A percentile compares a stretch with the other conserved stretches of the same genome.
Evolutionary conservation across 2,329 filamentous ascomycete genomes (phyloP).

Genomic region (Botrytis porri): DNA sequence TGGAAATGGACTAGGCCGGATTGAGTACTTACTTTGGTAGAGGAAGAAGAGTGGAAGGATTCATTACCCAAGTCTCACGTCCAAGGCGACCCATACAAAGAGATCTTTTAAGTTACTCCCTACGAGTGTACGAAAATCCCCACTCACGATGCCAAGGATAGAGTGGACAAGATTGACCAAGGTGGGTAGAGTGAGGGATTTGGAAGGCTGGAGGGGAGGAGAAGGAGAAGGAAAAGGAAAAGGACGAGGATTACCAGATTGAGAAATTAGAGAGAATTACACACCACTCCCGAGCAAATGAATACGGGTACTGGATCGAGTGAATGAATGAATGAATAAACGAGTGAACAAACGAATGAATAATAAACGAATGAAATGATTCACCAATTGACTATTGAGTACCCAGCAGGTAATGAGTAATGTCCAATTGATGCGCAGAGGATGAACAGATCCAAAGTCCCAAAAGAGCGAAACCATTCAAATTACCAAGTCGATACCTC

Average conservation of each 20-base stretch:
- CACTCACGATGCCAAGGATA: conserved; percentile 16
- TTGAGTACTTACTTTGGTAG: not conserved
- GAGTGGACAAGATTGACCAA: not conserved
- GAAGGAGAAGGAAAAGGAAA: no score
- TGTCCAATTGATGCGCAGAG: not conserved
- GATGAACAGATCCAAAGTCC: not conserved
- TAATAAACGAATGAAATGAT: not conserved
- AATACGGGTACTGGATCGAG: no score
- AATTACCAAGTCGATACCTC: not conserved
- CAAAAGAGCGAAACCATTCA: not conserved
- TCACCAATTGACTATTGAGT: not conserved
- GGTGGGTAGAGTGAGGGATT: not conserved
- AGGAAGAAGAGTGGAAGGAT: conserved; percentile 3
- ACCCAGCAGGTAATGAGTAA: not conserved
- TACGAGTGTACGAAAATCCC: not conserved
- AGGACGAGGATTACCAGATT: not conserved
- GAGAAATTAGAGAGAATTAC: not conserved
- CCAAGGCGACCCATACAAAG: not conserved
- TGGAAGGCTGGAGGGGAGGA: not conserved
- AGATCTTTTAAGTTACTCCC: not conserved
- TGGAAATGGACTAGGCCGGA: not conserved
- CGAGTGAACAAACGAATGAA: not conserved
- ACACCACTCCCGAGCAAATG: not conserved
- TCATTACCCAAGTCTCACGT: not conserved
- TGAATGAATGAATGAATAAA: no score